These are phyloP conservation scores for Hericium rajendrae DNA, from an alignment of 768 basidiomycete genomes.

Conservation along the genomic window DNA sequence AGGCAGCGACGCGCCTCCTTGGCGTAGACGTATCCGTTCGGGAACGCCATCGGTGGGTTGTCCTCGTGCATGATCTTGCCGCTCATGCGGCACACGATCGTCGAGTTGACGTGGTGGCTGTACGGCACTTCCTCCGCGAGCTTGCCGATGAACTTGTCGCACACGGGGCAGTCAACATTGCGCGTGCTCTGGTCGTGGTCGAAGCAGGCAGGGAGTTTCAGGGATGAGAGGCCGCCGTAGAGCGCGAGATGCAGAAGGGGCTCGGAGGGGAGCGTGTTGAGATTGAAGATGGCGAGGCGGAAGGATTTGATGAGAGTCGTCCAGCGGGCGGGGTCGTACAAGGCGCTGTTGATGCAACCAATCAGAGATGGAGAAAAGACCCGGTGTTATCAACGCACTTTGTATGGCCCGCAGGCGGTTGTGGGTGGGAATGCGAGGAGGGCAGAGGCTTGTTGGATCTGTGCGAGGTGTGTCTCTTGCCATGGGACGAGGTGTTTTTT, in stretches of 20 bases:
- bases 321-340: constrained; percentile 84
- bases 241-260: constrained; percentile 81
- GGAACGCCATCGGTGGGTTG: constrained; percentile 87
- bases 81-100: constrained; percentile 84
- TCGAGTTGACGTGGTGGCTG: constrained; percentile 92
- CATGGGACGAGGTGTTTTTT: constrained; percentile 74
- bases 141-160: constrained; percentile 64
- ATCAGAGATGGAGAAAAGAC: background rate
- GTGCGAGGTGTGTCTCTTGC: constrained; percentile 70
- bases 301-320: constrained; percentile 62
- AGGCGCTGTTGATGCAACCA: constrained; percentile 42
- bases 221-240: constrained; percentile 83
- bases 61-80: constrained; percentile 94
- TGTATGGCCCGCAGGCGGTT: constrained; percentile 71
- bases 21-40: constrained; percentile 90
- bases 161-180: constrained; percentile 88
- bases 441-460: constrained; percentile 69
- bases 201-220: constrained; percentile 85
- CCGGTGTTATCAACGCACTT: constrained; percentile 16
- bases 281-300: constrained; percentile 74
- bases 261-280: constrained; percentile 82
- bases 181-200: constrained; percentile 44
- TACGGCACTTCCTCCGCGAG: constrained; percentile 82
- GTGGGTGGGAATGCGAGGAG: constrained; percentile 67
- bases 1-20: constrained; percentile 46